These are phyloP conservation scores for Pharnaceum exiguum DNA, from an alignment of 148 eudicot genomes.

Conservation along the genomic window DNA sequence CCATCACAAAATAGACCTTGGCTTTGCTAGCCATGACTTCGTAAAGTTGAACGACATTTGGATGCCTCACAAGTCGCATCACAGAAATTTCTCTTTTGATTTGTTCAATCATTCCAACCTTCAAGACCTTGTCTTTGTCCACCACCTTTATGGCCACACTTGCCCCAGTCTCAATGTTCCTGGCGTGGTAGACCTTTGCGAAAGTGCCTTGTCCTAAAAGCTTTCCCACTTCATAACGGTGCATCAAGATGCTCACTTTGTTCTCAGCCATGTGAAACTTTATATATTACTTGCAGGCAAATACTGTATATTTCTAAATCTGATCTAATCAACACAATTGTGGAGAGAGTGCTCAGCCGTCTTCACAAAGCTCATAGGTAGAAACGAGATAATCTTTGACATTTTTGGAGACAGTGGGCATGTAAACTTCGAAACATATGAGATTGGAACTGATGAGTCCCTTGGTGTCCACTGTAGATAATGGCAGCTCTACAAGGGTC, in stretches of 20 bases:
- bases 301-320: not conserved
- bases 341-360: slow-evolving; percentile 45
- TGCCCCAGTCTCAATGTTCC: slow-evolving; percentile 36
- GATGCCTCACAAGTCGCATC: slow-evolving; percentile 45
- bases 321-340: slow-evolving; percentile 1
- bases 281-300: slow-evolving; percentile 1
- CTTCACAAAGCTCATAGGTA: slow-evolving; percentile 55
- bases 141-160: slow-evolving; percentile 41
- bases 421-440: slow-evolving; percentile 21
- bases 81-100: slow-evolving; percentile 52
- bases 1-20: slow-evolving; percentile 49
- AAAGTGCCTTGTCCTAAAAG: slow-evolving; percentile 51
- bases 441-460: slow-evolving; percentile 4
- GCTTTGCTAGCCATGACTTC: slow-evolving; percentile 50
- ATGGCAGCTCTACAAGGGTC: slow-evolving; percentile 30
- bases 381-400: slow-evolving; percentile 27
- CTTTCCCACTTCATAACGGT: slow-evolving; percentile 39
- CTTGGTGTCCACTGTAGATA: slow-evolving; percentile 11
- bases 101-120: slow-evolving; percentile 45
- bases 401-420: slow-evolving; percentile 27
- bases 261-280: slow-evolving; percentile 18
- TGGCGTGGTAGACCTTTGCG: slow-evolving; percentile 44
- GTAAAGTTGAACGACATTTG: slow-evolving; percentile 38
- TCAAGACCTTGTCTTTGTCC: slow-evolving; percentile 39
- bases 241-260: slow-evolving; percentile 30